Conservation (phyloP, 2,329 filamentous ascomycete genomes). For the Exserohilum rostratum region DNA sequence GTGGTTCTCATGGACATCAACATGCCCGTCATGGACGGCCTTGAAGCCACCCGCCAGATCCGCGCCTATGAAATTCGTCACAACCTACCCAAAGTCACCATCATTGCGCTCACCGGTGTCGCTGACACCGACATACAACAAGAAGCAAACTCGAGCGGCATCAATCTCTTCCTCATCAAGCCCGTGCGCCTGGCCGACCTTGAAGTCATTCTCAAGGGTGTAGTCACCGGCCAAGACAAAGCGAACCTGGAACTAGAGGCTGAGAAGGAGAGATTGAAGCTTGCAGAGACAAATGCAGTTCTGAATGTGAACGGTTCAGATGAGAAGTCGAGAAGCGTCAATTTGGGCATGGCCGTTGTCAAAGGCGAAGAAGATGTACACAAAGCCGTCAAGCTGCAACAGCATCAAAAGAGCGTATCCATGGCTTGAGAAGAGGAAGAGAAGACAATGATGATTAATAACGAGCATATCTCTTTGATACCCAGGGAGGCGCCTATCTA, state of each 20-base stretch:
- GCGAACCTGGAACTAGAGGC: constrained; percentile 24
- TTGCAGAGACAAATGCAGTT: constrained; percentile 5
- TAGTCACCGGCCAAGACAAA: constrained; percentile 37
- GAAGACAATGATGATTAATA: not conserved
- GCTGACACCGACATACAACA: constrained; percentile 57
- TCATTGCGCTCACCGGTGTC: constrained; percentile 61
- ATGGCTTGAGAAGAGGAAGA: not conserved
- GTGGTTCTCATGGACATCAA: constrained; percentile 48
- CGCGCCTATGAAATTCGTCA: constrained; percentile 56
- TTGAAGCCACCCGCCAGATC: constrained; percentile 48
- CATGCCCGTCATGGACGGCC: constrained; percentile 49
- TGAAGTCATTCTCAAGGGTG: constrained; percentile 48
- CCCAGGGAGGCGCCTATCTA: too few relatives aligned
- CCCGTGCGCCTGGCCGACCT: constrained; percentile 56
- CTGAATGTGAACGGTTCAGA: constrained; percentile 2
- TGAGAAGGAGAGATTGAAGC: constrained; percentile 13
- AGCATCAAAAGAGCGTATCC: constrained; percentile 12
- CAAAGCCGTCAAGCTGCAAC: not conserved
- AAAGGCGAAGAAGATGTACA: constrained; percentile 4
- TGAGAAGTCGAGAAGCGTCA: constrained; percentile 6
- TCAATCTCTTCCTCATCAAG: constrained; percentile 63
- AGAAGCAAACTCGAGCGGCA: constrained; percentile 59
- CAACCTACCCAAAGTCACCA: constrained; percentile 50
- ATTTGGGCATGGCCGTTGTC: constrained; percentile 8
- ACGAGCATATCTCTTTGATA: not conserved